Evolutionary conservation across 768 basidiomycete species (phyloP).

Genomic region (Leccinum pellstonianum): DNA sequence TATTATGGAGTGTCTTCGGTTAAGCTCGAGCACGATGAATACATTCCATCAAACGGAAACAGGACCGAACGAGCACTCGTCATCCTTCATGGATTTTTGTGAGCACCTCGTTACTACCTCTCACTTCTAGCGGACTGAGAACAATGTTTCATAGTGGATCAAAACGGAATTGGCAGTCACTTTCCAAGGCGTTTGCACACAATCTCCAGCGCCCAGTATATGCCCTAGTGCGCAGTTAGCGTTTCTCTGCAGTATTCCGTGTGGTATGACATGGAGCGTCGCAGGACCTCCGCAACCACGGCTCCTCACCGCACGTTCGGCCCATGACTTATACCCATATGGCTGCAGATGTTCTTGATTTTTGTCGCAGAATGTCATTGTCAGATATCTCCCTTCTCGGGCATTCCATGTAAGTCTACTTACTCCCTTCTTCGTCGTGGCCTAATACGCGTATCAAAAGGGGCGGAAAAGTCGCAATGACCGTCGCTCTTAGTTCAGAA

Average conservation of each 20-base stretch:
- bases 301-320: constrained; percentile 69
- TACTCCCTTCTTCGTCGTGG: not conserved
- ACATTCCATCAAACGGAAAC: constrained; percentile 30
- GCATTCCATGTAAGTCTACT: constrained; percentile 76
- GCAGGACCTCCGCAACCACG: constrained; percentile 90
- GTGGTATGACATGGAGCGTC: not conserved
- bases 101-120: constrained; percentile 19
- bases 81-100: constrained; percentile 68
- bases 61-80: constrained; percentile 44
- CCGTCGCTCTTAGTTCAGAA: constrained; percentile 51
- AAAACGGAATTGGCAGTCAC: constrained; percentile 85
- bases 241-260: not conserved
- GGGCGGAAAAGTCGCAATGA: constrained; percentile 86
- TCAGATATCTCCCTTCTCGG: constrained; percentile 73
- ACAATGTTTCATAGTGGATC: constrained; percentile 55
- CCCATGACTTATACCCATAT: constrained; percentile 78
- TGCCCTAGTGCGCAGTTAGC: constrained; percentile 49
- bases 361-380: constrained; percentile 54
- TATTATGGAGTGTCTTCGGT: constrained; percentile 23
- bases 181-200: constrained; percentile 72
- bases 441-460: constrained; percentile 37
- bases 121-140: constrained; percentile 5
- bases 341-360: constrained; percentile 74
- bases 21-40: constrained; percentile 32
- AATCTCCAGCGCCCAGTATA: constrained; percentile 70